These are phyloP conservation scores for Lobosporangium transversale DNA, from an alignment of 192 early-diverging fungal genomes.

Conservation along the genomic window DNA sequence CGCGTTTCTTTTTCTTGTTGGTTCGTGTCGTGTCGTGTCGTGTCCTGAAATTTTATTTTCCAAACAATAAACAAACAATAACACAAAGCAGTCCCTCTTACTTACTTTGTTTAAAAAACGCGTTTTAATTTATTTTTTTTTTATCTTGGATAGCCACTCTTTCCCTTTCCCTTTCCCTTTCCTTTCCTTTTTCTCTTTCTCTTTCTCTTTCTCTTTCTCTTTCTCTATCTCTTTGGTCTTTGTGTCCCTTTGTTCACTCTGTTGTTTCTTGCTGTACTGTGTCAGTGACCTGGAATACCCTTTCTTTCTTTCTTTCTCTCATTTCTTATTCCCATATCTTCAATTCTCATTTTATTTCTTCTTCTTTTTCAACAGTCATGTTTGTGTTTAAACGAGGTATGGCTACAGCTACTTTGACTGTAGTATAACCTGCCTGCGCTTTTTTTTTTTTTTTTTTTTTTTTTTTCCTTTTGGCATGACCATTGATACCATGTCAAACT, in stretches of 20 bases:
- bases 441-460: too few relatives aligned
- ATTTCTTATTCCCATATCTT: neutral
- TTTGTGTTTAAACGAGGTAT: slow-evolving; percentile 52
- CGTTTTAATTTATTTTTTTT: slow-evolving; percentile 9
- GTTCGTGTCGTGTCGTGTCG: too few relatives aligned
- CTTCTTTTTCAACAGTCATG: slow-evolving; percentile 5
- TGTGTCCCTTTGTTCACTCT: neutral
- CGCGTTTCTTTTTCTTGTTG: too few relatives aligned
- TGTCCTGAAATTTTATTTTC: too few relatives aligned
- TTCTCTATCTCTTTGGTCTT: slow-evolving; percentile 2
- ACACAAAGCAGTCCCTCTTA: neutral
- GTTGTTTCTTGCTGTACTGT: too few relatives aligned
- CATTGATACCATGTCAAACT: too few relatives aligned
- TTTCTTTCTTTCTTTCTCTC: too few relatives aligned
- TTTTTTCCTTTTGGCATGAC: too few relatives aligned
- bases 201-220: neutral
- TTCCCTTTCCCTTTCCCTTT: neutral
- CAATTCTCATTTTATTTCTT: too few relatives aligned
- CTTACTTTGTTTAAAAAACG: neutral
- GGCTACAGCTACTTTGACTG: neutral
- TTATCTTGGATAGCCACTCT: neutral
- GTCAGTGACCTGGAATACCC: too few relatives aligned
- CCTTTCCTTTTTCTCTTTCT: neutral
- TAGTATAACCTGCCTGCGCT: neutral
- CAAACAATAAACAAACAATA: too few relatives aligned